phyloP scores from a whole-genome alignment of 257 asterid genomes.

The Fraxinus quadrangulata region DNA sequence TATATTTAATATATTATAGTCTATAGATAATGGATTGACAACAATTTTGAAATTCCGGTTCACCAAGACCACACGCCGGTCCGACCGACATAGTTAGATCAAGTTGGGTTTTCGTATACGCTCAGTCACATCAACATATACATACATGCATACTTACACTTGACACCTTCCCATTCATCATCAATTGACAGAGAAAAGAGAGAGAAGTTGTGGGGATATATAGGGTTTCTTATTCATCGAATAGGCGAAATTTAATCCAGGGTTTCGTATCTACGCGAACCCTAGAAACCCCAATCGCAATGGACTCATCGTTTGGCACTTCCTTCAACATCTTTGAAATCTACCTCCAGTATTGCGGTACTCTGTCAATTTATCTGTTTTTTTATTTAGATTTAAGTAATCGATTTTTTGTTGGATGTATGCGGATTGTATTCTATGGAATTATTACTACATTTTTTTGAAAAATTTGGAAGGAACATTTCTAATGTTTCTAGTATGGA shows the following conservation, averaged over 20 bases:
- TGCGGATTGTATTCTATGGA: constrained; percentile 6
- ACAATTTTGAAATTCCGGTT: too few species aligned
- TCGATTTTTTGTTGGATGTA: constrained; percentile 6
- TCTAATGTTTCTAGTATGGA: neutral
- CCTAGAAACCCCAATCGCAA: constrained; percentile 36
- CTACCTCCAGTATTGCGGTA: constrained; percentile 78
- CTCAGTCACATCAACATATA: too few species aligned
- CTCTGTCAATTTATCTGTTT: neutral
- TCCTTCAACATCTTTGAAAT: constrained; percentile 58
- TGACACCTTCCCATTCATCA: constrained; percentile 1
- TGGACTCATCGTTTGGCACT: constrained; percentile 46
- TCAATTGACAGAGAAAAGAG: neutral
- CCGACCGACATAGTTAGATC: too few species aligned
- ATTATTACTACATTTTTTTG: neutral
- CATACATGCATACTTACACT: neutral
- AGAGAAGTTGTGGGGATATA: constrained; percentile 10
- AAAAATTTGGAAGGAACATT: neutral
- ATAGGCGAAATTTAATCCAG: constrained; percentile 29
- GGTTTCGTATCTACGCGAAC: constrained; percentile 37
- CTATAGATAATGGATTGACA: too few species aligned
- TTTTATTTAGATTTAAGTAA: constrained; percentile 9
- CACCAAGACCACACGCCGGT: too few species aligned
- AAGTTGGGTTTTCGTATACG: too few species aligned
- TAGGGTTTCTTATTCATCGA: constrained; percentile 22
- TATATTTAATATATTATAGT: too few species aligned